phyloP scores from a whole-genome alignment of 345 rosid genomes.

The Populus pruinosa region DNA sequence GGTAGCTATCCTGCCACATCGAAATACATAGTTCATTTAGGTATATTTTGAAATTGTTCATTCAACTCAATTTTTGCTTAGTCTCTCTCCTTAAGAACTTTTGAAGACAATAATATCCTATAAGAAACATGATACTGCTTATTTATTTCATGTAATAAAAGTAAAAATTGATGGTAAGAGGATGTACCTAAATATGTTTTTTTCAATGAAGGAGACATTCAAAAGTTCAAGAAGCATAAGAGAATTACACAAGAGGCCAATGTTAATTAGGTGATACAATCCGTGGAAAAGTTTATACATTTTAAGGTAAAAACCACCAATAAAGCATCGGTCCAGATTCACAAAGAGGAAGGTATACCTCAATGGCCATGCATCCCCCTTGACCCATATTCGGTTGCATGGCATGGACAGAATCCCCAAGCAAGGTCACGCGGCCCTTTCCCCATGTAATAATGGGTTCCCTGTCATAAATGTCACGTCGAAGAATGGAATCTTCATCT shows the following conservation, averaged over 20 bases:
- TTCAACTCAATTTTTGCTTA: background rate
- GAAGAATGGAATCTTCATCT: slow-evolving; percentile 71
- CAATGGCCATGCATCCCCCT: slow-evolving; percentile 99
- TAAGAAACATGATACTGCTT: background rate
- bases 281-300: background rate
- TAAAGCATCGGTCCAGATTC: background rate
- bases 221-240: background rate
- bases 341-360: slow-evolving; percentile 43
- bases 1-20: slow-evolving; percentile 72
- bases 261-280: background rate
- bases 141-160: background rate
- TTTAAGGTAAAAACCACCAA: background rate
- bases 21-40: background rate
- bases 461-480: slow-evolving; percentile 86
- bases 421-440: slow-evolving; percentile 83
- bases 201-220: background rate
- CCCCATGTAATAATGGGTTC: slow-evolving; percentile 77
- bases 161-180: background rate
- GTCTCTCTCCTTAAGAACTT: background rate
- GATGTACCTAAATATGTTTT: background rate
- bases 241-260: background rate
- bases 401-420: slow-evolving; percentile 92
- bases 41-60: background rate
- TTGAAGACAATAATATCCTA: background rate
- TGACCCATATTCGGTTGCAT: slow-evolving; percentile 98